phyloP scores from a whole-genome alignment of 345 rosid species.

The Raphanus sativus region DNA sequence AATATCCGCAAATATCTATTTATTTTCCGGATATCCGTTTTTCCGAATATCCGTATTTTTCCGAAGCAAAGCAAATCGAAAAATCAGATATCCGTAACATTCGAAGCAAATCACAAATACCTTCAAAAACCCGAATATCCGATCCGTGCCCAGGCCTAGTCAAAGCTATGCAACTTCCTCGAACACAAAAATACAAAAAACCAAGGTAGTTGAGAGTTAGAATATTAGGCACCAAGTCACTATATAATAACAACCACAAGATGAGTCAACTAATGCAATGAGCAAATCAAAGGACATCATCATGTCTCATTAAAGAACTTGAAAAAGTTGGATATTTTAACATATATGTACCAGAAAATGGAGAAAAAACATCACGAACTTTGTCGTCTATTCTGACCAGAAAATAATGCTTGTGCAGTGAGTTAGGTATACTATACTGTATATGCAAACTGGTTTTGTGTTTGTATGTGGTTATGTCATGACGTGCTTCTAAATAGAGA shows the following conservation, averaged over 20 bases:
- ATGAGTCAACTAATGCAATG: constrained; percentile 22
- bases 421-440: background rate
- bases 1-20: too few species aligned
- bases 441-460: background rate
- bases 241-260: background rate
- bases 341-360: background rate
- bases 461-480: background rate
- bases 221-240: constrained; percentile 26
- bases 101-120: too few species aligned
- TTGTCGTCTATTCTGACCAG: background rate
- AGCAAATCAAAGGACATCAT: constrained; percentile 1
- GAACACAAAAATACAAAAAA: background rate
- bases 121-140: too few species aligned
- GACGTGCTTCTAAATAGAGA: constrained; percentile 26
- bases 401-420: background rate
- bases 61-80: too few species aligned
- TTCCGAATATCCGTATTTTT: too few species aligned
- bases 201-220: background rate
- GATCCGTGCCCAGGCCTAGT: too few species aligned
- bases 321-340: background rate
- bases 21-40: too few species aligned
- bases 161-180: background rate
- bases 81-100: too few species aligned
- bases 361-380: background rate
- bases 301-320: background rate